Evolutionary conservation across 202 grass and related monocot species (phyloP), one percentile per base, ranked within the genome.

Genomic region (Bolboschoenoplectus hybrid): DNA sequence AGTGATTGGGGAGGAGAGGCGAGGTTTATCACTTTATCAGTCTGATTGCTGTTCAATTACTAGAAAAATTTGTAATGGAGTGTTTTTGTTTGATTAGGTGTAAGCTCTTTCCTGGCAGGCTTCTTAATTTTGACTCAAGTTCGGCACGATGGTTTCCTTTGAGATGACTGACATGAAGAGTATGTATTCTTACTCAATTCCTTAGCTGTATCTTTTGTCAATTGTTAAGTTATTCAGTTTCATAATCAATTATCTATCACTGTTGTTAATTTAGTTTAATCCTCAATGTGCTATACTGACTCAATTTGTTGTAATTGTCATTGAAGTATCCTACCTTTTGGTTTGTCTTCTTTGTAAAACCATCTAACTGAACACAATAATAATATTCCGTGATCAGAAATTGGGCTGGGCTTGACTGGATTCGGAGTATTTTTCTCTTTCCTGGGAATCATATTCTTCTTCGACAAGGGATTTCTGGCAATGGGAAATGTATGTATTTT

Each of bases 101-200:
- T 14, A 68, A 82, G 47, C 39, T 44, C 45, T 53, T n/a, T 91
- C 73, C 80, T 81, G 13, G 20, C 83, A 32, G 1, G 74, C 86
- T 58, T 84, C 61, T n/a, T 84, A 6, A 36, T 78, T 81, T 90
- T 56, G 84, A 12, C 26, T 72, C 9, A 43, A 61, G 82, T 46
- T 70, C 4, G 11, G 50, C 79, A 87, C 66, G 40, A 99, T 99
- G 97, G 97, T 97, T 89, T 99, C 97, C 62, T 94, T 99, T 75
- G 93, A 99, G 91, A 99, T 99, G 93, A 99, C 91, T 88, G 97
- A 99, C 32, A 92, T 91, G 67, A 99, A 97, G 86, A 99, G 97
- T 99, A 93, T 12, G 89, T 43, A 50, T 50, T 49, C 51, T 81
- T 52, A 77, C 11, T 68, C 35, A 80, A 51, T 51, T 67, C 6